These are phyloP conservation scores for Termitomyces sp. DNA, from an alignment of 768 basidiomycete species.

Conservation along the genomic window DNA sequence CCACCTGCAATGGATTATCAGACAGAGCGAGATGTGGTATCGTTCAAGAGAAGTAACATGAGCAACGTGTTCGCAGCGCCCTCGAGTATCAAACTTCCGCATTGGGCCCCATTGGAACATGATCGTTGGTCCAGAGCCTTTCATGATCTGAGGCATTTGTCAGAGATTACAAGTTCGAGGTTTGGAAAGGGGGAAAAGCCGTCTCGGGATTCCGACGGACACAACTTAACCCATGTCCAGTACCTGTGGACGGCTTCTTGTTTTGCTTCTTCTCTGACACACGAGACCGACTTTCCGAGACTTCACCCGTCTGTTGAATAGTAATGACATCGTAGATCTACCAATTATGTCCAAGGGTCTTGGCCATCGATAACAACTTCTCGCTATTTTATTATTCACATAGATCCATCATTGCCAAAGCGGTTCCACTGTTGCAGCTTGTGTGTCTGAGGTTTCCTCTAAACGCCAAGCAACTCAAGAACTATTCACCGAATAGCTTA, in stretches of 20 bases:
- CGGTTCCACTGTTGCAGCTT: not conserved
- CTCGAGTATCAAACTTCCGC: not conserved
- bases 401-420: not conserved
- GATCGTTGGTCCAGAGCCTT: constrained; percentile 2
- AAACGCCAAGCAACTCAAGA: not conserved
- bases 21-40: not conserved
- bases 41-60: not conserved
- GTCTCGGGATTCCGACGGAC: constrained; percentile 2
- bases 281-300: constrained; percentile 6
- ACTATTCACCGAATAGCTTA: not conserved
- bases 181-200: not conserved
- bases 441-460: not conserved
- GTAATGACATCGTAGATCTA: constrained; percentile 7
- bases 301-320: constrained; percentile 1
- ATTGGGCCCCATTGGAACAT: not conserved
- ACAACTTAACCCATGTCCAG: constrained; percentile 2
- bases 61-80: constrained; percentile 9
- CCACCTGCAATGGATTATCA: not conserved
- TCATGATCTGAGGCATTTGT: constrained; percentile 5
- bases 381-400: not conserved
- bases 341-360: constrained; percentile 3
- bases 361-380: constrained; percentile 11
- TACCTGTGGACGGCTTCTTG: not conserved
- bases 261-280: constrained; percentile 6
- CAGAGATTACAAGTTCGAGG: not conserved